Evolutionary conservation across 2,329 filamentous ascomycete genomes (phyloP), one percentile per base, ranked within the genome.

Genomic region (Microdochium bolleyi): DNA sequence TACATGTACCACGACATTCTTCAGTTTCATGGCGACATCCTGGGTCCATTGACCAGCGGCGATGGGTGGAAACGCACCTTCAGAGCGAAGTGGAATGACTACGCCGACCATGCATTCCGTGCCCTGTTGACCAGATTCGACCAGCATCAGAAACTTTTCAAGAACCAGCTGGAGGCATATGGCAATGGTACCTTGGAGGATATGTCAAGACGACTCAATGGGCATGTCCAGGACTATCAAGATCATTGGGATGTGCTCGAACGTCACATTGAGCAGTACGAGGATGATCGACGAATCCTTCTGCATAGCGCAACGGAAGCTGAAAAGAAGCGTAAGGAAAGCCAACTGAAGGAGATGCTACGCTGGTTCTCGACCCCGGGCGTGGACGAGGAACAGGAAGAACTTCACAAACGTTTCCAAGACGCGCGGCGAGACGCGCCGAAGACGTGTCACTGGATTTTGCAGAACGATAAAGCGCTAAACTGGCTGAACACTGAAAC

Each of bases 1-100:
- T 57, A 51, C 37, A 58, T 63, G 51, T 63, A 63, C 48, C 53
- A 55, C 1, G 61, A 63, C 32, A 30, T 63, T 13, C 46, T 61
- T 9, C 24, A 53, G 2, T 62, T 63, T 32, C 60, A 62, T 22
- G 34, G 34, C 5, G 54, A 51, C 11, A 38, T 59, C 7, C 51
- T 61, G 19, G 53, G 57, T 34, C 48, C 57, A 13, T 55, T 59
- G 24, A 55, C 55, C 13, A 22, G 24, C 19, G 37, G 48, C 3
- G 16, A 49, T 46, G 54, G 51, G 2, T 55, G 54, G 51, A 57
- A 57, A 21, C 24, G 21, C 3, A 54, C 56, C 13, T 56, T 58
- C 34, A 54, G 57, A 19, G 37, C 51, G 5, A 55, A 50, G 9
- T 58, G 57, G 57, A 56, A 49, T 24, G 53, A 58, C 44, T 57